Conservation (phyloP, 495 filamentous ascomycete genomes). For the Annulohypoxylon bovei region DNA sequence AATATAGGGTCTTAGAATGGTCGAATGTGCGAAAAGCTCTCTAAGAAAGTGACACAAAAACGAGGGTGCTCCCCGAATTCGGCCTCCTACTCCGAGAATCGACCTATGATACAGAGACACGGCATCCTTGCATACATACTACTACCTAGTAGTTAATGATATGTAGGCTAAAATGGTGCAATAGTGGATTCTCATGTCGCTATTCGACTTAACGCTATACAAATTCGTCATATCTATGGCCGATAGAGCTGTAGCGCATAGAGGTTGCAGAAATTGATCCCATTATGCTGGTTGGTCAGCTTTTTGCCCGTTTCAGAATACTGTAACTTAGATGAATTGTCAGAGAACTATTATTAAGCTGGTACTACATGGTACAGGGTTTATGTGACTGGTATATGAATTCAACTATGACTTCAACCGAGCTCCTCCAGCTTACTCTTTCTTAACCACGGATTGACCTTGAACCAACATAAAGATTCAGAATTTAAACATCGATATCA, state of each 20-base stretch:
- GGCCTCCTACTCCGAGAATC: conserved; percentile 6
- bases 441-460: neutral
- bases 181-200: conserved; percentile 25
- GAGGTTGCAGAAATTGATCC: neutral
- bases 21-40: neutral
- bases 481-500: neutral
- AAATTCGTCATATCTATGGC: neutral
- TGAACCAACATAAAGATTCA: neutral
- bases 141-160: conserved; percentile 24
- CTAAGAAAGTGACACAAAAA: neutral
- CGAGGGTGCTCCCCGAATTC: conserved; percentile 17
- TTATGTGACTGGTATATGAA: neutral
- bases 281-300: neutral
- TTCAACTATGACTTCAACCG: neutral
- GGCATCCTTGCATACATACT: conserved; percentile 25
- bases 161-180: conserved; percentile 40
- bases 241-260: conserved; percentile 7
- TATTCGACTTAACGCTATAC: conserved; percentile 13
- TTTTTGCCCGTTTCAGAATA: neutral
- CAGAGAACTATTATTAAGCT: neutral
- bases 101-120: conserved; percentile 24
- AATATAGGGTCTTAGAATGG: neutral
- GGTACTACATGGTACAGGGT: neutral
- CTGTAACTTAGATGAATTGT: neutral
- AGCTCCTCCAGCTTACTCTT: too few species aligned